phyloP scores from a whole-genome alignment of 2,329 filamentous ascomycete species.

The Emericellopsis cladophorae region DNA sequence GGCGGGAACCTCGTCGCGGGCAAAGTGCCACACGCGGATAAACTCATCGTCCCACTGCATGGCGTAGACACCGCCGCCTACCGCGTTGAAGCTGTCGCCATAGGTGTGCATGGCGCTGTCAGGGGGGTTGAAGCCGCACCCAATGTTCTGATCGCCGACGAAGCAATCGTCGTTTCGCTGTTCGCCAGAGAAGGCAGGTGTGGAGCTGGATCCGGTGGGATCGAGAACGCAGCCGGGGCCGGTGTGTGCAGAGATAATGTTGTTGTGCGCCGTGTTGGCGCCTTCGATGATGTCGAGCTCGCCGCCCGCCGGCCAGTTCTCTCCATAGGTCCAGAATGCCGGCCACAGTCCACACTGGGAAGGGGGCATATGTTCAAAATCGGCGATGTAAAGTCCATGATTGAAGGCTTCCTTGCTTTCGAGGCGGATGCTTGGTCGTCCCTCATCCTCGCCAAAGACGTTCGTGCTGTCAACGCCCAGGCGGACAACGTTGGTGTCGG shows the following conservation, averaged over 20 bases:
- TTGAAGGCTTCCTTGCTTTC: constrained; percentile 51
- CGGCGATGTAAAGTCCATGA: constrained; percentile 57
- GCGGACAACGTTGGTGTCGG: constrained; percentile 26
- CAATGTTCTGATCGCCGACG: constrained; percentile 22
- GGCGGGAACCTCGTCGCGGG: constrained; percentile 47
- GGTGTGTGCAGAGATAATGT: constrained; percentile 53
- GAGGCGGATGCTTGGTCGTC: constrained; percentile 51
- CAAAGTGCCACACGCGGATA: constrained; percentile 69
- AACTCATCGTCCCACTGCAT: constrained; percentile 56
- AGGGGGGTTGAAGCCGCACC: constrained; percentile 30
- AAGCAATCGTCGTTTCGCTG: constrained; percentile 20
- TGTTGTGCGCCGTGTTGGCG: constrained; percentile 45
- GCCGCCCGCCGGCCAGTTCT: constrained; percentile 47
- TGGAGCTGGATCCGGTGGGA: constrained; percentile 3
- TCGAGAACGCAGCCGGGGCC: constrained; percentile 16
- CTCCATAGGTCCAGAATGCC: constrained; percentile 47
- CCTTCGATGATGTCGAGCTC: constrained; percentile 64
- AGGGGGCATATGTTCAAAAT: constrained; percentile 61
- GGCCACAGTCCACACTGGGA: constrained; percentile 63
- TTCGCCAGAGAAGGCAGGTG: constrained; percentile 12
- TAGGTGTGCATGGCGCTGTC: constrained; percentile 32
- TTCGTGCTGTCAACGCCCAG: constrained; percentile 30
- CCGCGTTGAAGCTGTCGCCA: constrained; percentile 54
- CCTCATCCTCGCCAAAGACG: constrained; percentile 20
- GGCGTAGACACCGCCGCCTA: constrained; percentile 55